phyloP scores from a whole-genome alignment of 1,139 yeast genomes.

The Diutina pseudorugosa region DNA sequence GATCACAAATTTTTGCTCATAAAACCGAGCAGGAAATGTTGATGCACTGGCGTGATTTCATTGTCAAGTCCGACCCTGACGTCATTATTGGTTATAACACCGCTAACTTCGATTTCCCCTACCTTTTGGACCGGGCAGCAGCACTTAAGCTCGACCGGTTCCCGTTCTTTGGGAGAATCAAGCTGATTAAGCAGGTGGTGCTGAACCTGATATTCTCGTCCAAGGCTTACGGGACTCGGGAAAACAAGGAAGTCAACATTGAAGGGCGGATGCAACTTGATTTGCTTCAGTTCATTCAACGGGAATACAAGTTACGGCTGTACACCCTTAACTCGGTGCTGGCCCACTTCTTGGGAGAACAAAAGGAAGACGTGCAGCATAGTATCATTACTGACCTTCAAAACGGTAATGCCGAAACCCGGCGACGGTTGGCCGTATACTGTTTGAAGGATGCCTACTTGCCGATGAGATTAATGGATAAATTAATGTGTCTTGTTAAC shows the following conservation, averaged over 20 bases:
- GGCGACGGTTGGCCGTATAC: slow-evolving; percentile 91
- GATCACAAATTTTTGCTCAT: slow-evolving; percentile 77
- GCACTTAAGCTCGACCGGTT: slow-evolving; percentile 57
- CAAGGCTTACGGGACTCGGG: slow-evolving; percentile 93
- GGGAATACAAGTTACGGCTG: slow-evolving; percentile 90
- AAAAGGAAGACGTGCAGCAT: slow-evolving; percentile 96
- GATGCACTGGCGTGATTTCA: slow-evolving; percentile 73
- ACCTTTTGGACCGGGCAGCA: slow-evolving; percentile 74
- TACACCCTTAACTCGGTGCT: slow-evolving; percentile 93
- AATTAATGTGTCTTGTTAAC: slow-evolving; percentile 90
- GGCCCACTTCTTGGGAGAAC: slow-evolving; percentile 88
- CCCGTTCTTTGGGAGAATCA: slow-evolving; percentile 79
- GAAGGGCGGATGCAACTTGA: slow-evolving; percentile 96
- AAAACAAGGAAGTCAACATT: slow-evolving; percentile 79
- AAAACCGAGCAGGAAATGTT: slow-evolving; percentile 74
- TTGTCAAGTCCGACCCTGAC: slow-evolving; percentile 82
- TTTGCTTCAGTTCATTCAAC: slow-evolving; percentile 80
- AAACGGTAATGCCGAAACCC: slow-evolving; percentile 82
- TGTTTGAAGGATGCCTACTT: slow-evolving; percentile 94
- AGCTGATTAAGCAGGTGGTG: slow-evolving; percentile 56
- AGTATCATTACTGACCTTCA: slow-evolving; percentile 91
- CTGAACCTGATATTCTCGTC: slow-evolving; percentile 82
- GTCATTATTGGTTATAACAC: slow-evolving; percentile 95
- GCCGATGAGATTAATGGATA: slow-evolving; percentile 78
- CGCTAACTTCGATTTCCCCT: slow-evolving; percentile 91